Evolutionary conservation across 148 eudicot species (phyloP).

Genomic region (Pouteria glomerata): DNA sequence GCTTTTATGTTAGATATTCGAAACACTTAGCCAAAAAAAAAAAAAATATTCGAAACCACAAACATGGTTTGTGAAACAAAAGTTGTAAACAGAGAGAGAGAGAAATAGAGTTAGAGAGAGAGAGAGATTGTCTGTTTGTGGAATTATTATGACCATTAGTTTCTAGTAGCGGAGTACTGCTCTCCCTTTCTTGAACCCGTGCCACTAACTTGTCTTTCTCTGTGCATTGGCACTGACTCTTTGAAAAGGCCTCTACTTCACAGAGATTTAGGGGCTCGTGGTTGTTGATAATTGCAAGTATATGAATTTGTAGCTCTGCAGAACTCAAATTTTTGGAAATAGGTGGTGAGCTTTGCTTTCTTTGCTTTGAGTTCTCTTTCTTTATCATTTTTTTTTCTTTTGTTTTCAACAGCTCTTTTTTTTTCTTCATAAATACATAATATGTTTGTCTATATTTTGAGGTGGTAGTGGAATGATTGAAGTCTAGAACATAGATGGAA

Average conservation of each 20-base stretch:
- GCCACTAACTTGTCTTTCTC: too few species aligned
- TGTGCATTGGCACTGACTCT: not conserved
- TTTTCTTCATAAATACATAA: not conserved
- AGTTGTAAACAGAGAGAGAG: too few species aligned
- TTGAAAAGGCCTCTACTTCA: not conserved
- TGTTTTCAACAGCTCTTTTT: not conserved
- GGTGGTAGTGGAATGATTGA: not conserved
- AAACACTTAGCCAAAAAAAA: too few species aligned
- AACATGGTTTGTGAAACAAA: not conserved
- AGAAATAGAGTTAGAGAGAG: not conserved
- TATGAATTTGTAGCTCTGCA: not conserved
- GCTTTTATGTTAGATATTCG: too few species aligned
- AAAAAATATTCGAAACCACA: conserved; percentile 9
- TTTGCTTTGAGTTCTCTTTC: not conserved
- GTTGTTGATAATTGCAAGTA: not conserved
- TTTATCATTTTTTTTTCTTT: not conserved
- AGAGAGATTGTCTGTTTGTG: conserved; percentile 5
- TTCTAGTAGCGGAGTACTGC: not conserved
- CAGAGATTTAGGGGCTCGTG: not conserved
- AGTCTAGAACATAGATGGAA: not conserved
- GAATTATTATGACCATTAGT: not conserved
- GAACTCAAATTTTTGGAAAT: too few species aligned
- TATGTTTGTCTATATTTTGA: not conserved
- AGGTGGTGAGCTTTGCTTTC: not conserved
- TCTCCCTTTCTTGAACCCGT: conserved; percentile 14